Base-by-base conservation (phyloP, 805 yeast genomes). In the Grigorovia humatica region DNA sequence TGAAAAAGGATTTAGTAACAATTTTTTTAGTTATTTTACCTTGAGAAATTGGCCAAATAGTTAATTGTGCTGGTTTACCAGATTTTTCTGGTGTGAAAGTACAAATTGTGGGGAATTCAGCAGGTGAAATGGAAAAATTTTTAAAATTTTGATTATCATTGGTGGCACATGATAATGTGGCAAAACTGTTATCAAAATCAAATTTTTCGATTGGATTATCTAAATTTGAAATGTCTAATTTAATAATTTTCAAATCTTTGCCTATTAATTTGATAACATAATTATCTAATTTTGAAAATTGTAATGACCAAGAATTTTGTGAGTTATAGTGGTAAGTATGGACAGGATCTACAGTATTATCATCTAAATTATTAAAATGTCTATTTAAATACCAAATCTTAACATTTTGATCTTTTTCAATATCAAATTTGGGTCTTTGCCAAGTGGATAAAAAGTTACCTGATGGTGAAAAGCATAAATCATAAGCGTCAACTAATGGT, bases 51-150 rank as follows among this genome's bases (percentile, higher is more conserved):
- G 70, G 69, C 68, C 85, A 93, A 54, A 95, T 84, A 56, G 84
- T 79, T 52, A 93, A 90, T 58, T 76, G 78, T 17, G 97, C 96
- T 2, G 98, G 99, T 65, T 85, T 85, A 54, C 96, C 96, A 52
- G 76, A 73, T 59, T 80, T 78, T 64, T 88, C 96, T 9, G 96
- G 95, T 32, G 87, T 79, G 65, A 95, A 93, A 29, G 93, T 82
- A 27, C 96, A 96, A 59, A 93, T 79, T 6, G 93, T 80, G 49
- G 96, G 93, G 64, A 86, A 87, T 63, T 81, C 81, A 47, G 98
- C 97, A 1, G 96, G 96, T 30, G 95, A 84, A 83, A 72, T 62
- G 77, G 77, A 71, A 85, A 88, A 61, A 17, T 65, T 63, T 4
- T 64, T 53, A 44, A 68, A 63, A 9, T 51, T 57, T 55, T 57